Evolutionary conservation across 129 eudicot species (phyloP).

Genomic region (Solidago caesia): DNA sequence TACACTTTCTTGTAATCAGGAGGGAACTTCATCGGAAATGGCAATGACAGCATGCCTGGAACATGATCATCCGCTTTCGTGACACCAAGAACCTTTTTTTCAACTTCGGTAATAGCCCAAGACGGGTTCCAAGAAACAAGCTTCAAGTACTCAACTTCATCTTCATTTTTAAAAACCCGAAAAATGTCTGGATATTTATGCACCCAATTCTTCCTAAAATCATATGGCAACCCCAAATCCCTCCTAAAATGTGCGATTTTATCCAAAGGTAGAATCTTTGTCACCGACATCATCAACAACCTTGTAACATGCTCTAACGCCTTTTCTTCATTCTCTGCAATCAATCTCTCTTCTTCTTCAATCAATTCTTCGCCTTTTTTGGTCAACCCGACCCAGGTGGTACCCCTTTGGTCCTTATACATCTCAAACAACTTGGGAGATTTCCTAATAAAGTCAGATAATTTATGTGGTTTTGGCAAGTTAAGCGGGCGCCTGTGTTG

Average conservation of each 20-base stretch:
- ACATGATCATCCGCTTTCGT: constrained; percentile 38
- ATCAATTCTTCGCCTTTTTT: constrained; percentile 62
- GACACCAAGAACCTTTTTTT: constrained; percentile 54
- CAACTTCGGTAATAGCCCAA: constrained; percentile 77
- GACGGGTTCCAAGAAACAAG: constrained; percentile 77
- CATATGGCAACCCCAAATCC: constrained; percentile 79
- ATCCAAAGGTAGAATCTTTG: constrained; percentile 44
- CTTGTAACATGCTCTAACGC: constrained; percentile 71
- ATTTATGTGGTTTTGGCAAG: constrained; percentile 82
- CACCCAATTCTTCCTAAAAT: constrained; percentile 75
- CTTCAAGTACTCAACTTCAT: constrained; percentile 80
- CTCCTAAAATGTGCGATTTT: constrained; percentile 83
- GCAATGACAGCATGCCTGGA: constrained; percentile 67
- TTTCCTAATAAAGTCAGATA: constrained; percentile 71
- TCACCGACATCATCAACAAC: constrained; percentile 80
- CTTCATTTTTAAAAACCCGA: constrained; percentile 55
- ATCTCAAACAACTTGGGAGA: constrained; percentile 80
- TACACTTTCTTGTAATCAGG: constrained; percentile 64
- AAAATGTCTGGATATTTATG: constrained; percentile 39
- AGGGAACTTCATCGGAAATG: constrained; percentile 87
- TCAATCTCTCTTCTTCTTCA: constrained; percentile 64
- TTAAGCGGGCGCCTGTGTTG: constrained; percentile 64
- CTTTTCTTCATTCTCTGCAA: constrained; percentile 45
- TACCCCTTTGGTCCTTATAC: constrained; percentile 66
- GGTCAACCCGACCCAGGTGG: constrained; percentile 81